phyloP scores from a whole-genome alignment of 2,329 filamentous ascomycete species.

The Purpureocillium lavendulum region DNA sequence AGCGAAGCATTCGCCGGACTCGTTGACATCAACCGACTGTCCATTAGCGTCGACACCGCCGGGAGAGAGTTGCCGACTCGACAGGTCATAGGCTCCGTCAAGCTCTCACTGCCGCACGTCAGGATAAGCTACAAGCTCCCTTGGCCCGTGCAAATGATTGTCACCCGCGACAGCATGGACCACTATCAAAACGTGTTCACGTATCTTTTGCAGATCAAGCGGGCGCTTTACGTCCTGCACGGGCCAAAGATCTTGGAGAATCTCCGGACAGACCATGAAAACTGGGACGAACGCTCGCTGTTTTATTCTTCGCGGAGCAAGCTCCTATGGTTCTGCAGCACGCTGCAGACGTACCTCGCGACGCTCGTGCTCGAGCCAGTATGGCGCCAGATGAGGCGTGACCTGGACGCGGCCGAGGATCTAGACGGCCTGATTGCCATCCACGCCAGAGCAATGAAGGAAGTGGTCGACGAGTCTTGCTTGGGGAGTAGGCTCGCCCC shows the following conservation, averaged over 20 bases:
- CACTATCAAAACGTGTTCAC: conserved; percentile 67
- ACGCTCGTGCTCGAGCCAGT: conserved; percentile 61
- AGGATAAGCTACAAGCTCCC: conserved; percentile 59
- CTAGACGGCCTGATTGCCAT: conserved; percentile 73
- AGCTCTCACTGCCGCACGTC: conserved; percentile 48
- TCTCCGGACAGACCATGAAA: conserved; percentile 25
- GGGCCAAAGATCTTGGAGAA: conserved; percentile 38
- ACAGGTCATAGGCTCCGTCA: conserved; percentile 48
- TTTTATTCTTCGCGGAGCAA: conserved; percentile 58
- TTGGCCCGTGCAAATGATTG: conserved; percentile 63
- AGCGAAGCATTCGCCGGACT: conserved; percentile 59
- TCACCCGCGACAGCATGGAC: conserved; percentile 54
- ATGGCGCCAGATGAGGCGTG: conserved; percentile 43
- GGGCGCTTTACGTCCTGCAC: conserved; percentile 60
- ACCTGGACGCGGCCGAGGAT: conserved; percentile 55
- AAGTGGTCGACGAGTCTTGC: conserved; percentile 59
- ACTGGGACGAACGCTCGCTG: conserved; percentile 32
- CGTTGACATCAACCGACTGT: conserved; percentile 54
- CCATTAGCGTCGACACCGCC: conserved; percentile 41
- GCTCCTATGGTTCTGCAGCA: conserved; percentile 70
- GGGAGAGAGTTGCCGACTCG: conserved; percentile 32
- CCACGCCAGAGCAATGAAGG: conserved; percentile 56
- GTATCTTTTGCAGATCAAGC: conserved; percentile 68
- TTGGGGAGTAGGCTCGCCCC: conserved; percentile 60
- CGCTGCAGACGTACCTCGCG: conserved; percentile 67